Percentiles rank a stretch among this genome's conserved stretches.
phyloP scores from a whole-genome alignment of 768 basidiomycete genomes.

The Suillus discolor region DNA sequence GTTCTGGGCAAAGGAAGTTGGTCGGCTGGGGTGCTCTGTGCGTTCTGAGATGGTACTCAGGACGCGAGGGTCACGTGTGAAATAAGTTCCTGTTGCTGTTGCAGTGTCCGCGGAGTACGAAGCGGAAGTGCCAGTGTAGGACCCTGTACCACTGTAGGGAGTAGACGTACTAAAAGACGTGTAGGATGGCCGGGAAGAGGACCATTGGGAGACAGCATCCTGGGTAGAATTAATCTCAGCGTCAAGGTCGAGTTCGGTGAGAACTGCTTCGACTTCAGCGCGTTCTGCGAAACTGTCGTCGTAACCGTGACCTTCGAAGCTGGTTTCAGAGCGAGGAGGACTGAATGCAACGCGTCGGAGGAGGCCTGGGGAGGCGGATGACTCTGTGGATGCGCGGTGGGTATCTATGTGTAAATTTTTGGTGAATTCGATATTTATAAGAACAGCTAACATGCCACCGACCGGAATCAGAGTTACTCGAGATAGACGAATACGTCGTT shows the following conservation, averaged over 20 bases:
- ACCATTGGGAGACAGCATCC: constrained; percentile 68
- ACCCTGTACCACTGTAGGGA: constrained; percentile 32
- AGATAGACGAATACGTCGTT: constrained; percentile 54
- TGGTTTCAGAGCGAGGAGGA: constrained; percentile 16
- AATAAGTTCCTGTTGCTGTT: constrained; percentile 35
- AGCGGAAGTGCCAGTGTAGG: constrained; percentile 35
- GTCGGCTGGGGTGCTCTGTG: constrained; percentile 71
- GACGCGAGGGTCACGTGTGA: constrained; percentile 45
- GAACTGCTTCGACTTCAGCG: constrained; percentile 66
- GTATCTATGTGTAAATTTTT: constrained; percentile 37
- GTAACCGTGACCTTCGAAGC: constrained; percentile 12
- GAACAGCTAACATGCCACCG: constrained; percentile 17
- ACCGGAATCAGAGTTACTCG: constrained; percentile 59
- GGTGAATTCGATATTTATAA: not conserved
- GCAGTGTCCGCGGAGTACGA: constrained; percentile 28
- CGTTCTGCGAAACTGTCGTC: constrained; percentile 35
- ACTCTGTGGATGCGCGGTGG: constrained; percentile 49
- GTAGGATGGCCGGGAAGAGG: constrained; percentile 34
- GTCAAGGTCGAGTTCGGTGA: constrained; percentile 70
- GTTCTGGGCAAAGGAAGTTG: constrained; percentile 38
- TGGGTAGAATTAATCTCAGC: constrained; percentile 68
- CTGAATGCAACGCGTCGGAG: constrained; percentile 15
- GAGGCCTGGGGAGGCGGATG: constrained; percentile 5
- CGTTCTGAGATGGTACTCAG: constrained; percentile 80
- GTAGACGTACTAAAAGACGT: constrained; percentile 18